Evolutionary conservation across 495 filamentous ascomycete genomes (phyloP), one percentile per base, ranked within the genome.

Genomic region (Penicillium lividum): DNA sequence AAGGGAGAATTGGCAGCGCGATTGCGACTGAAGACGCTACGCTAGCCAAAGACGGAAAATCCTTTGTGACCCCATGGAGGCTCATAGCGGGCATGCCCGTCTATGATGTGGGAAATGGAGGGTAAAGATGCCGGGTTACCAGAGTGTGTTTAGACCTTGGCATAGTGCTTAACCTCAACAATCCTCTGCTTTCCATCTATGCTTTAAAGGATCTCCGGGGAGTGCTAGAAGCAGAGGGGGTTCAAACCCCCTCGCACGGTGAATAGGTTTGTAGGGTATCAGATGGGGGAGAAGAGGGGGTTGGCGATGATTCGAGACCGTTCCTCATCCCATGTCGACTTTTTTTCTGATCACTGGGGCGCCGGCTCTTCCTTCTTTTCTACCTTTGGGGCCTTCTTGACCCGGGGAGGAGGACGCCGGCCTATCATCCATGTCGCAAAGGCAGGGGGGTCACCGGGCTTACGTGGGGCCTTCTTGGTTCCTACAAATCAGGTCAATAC

Each of bases 341-440:
- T 49, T n/a, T n/a, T 7, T 8, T 28, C 43, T 10, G 43, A 30
- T 30, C 25, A 49, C 27, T 58, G 31, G 22, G 58, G 22, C 31
- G 62, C 52, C 1, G 58, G 55, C 33, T 65, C 62, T 18, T 59
- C 31, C 27, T 62, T 63, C 36, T 67, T 64, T 38, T 64, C 47
- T 16, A 42, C 53, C 36, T 65, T 65, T 0, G 62, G 43, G 13
- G 68, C 58, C 65, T 70, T 71, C 51, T 68, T 67, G 36, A 49
- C 40, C 54, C 58, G 70, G 13, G 64, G 54, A 29, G 71, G 64
- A 27, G 69, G 61, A 47, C 63, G 61, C 7, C 67, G 61, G 25
- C 75, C 75, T 52, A 75, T 67, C 71, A 78, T 72, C 75, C 75
- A 78, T 62, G 65, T 68, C 1, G 75, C 68, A 57, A 78, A 75